Conservation (phyloP, 1,139 yeast species). For the Scheffersomyces lignicola region DNA sequence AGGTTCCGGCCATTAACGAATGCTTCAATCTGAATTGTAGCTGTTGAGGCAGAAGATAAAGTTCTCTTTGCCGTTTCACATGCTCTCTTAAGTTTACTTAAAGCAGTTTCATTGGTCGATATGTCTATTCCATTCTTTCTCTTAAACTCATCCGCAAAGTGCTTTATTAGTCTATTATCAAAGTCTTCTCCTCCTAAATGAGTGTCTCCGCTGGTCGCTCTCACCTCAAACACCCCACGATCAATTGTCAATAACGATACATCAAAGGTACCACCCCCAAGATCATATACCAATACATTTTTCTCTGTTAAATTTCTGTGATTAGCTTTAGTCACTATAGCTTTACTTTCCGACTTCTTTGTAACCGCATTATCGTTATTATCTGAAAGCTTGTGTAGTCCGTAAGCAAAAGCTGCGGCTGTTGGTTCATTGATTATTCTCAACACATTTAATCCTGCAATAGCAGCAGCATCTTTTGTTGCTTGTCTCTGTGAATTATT, state of each 20-base stretch:
- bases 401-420: slow-evolving; percentile 65
- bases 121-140: slow-evolving; percentile 40
- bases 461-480: slow-evolving; percentile 62
- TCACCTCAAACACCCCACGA: slow-evolving; percentile 95
- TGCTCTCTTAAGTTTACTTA: slow-evolving; percentile 45
- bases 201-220: slow-evolving; percentile 98
- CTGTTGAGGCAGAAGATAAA: slow-evolving; percentile 41
- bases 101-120: slow-evolving; percentile 37
- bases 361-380: neutral
- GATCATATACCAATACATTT: slow-evolving; percentile 87
- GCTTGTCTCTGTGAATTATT: slow-evolving; percentile 66
- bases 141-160: slow-evolving; percentile 38
- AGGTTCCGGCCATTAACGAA: slow-evolving; percentile 42
- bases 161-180: slow-evolving; percentile 35
- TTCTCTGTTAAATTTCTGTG: slow-evolving; percentile 67
- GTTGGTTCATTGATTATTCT: slow-evolving; percentile 65
- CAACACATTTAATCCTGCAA: slow-evolving; percentile 60
- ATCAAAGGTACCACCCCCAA: slow-evolving; percentile 99
- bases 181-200: slow-evolving; percentile 93
- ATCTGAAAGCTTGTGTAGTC: slow-evolving; percentile 45
- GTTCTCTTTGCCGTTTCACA: slow-evolving; percentile 47
- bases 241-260: slow-evolving; percentile 89
- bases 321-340: neutral
- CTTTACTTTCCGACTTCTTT: slow-evolving; percentile 11
- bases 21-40: slow-evolving; percentile 43